Evolutionary conservation across 768 basidiomycete species (phyloP).

Genomic region (Amyloporia xantha): DNA sequence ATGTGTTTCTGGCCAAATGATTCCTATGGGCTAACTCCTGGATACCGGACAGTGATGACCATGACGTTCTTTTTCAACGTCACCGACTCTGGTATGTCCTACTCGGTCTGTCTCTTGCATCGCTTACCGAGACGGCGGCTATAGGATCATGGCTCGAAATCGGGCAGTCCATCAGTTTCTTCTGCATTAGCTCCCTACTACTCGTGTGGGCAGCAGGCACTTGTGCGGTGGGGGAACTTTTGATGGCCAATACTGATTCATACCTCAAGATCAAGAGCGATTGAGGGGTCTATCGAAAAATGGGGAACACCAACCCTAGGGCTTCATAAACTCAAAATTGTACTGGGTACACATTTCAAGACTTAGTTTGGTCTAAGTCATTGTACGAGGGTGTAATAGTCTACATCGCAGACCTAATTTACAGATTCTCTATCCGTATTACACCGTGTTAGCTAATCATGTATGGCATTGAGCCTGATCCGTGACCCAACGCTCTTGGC

Average conservation of each 20-base stretch:
- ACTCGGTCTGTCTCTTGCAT: neutral
- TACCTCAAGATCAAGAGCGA: neutral
- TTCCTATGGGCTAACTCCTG: neutral
- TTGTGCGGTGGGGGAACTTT: constrained; percentile 62
- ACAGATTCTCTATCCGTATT: neutral
- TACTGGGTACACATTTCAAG: no score
- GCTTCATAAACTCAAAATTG: no score
- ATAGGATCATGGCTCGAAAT: constrained; percentile 85
- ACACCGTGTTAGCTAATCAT: neutral
- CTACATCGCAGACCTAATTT: neutral
- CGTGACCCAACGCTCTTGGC: no score
- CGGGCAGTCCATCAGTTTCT: constrained; percentile 83
- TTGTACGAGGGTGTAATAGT: neutral
- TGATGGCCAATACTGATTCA: constrained; percentile 43
- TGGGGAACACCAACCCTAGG: no score
- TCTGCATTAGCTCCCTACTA: constrained; percentile 75
- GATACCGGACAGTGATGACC: constrained; percentile 55
- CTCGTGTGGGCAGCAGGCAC: constrained; percentile 76
- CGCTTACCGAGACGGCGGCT: neutral
- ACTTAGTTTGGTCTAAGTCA: no score
- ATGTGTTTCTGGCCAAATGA: constrained; percentile 9
- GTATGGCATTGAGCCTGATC: no score
- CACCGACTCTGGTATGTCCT: constrained; percentile 57
- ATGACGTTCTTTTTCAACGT: constrained; percentile 80
- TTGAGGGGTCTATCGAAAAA: no score